Percentiles rank a stretch among this genome's conserved stretches.
Conservation (phyloP, 257 asterid genomes). For the Fraxinus excelsior region DNA sequence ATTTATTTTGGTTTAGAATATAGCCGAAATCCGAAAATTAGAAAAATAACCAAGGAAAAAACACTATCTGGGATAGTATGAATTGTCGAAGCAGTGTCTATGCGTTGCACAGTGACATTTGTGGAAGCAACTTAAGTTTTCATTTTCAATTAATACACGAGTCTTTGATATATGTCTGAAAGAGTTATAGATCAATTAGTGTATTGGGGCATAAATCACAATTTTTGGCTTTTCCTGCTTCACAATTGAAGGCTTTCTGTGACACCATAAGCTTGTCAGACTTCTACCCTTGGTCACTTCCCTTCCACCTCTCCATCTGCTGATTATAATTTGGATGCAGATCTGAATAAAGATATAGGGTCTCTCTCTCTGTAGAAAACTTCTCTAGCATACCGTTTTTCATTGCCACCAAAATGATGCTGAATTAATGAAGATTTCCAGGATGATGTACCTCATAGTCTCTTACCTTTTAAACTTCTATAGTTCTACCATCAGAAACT, state of each 20-base stretch:
- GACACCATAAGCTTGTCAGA: background rate
- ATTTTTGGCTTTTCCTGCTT: background rate
- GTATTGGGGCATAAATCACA: background rate
- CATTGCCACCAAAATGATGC: background rate
- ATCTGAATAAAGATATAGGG: background rate
- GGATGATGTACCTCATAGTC: background rate
- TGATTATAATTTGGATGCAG: background rate
- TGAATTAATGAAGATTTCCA: background rate
- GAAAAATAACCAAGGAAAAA: background rate
- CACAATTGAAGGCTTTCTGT: background rate
- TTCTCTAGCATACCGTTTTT: slow-evolving; percentile 1
- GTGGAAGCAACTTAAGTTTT: background rate
- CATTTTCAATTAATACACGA: background rate
- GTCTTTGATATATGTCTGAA: background rate
- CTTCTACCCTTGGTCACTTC: background rate
- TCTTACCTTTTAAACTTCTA: background rate
- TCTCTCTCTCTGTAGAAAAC: background rate
- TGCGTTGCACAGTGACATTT: background rate
- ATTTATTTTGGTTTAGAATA: background rate
- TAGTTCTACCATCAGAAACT: background rate
- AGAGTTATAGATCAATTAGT: background rate
- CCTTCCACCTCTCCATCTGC: background rate
- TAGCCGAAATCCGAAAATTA: background rate
- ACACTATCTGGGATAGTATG: background rate
- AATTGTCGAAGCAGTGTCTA: background rate